Percentiles rank a stretch among this genome's conserved stretches.
These are phyloP conservation scores for Candida pseudoglaebosa DNA, from an alignment of 805 yeast species.

Conservation along the genomic window DNA sequence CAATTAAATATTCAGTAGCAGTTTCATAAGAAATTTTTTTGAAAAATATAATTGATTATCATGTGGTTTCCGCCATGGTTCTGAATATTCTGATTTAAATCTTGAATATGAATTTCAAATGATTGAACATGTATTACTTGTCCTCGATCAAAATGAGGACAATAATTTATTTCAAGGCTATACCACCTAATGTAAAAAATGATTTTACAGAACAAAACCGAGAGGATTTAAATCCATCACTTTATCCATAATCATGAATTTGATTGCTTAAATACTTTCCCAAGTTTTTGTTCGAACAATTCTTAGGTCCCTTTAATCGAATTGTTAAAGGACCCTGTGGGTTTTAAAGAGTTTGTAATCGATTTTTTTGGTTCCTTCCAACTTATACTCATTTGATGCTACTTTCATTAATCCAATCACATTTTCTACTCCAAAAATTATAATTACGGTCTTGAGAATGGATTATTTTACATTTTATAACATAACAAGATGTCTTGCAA, in stretches of 20 bases:
- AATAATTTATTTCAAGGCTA: constrained; percentile 36
- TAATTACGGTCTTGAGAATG: neutral
- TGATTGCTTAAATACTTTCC: constrained; percentile 37
- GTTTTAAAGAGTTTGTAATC: too few relatives aligned
- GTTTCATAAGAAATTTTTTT: constrained; percentile 36
- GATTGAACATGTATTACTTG: constrained; percentile 32
- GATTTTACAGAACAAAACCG: constrained; percentile 35
- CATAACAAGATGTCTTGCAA: neutral
- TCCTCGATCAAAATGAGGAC: constrained; percentile 38
- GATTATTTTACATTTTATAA: neutral
- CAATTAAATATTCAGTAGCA: constrained; percentile 40
- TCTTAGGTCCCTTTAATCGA: constrained; percentile 15
- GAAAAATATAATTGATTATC: constrained; percentile 33
- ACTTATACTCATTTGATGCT: constrained; percentile 11
- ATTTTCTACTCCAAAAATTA: neutral
- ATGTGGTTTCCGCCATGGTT: constrained; percentile 21
- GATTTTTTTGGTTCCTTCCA: neutral
- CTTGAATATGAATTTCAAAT: constrained; percentile 29
- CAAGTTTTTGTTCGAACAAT: constrained; percentile 29
- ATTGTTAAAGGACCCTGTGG: constrained; percentile 9
- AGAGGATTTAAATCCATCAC: constrained; percentile 29
- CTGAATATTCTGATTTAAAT: constrained; percentile 22
- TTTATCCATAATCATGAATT: constrained; percentile 32
- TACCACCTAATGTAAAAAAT: constrained; percentile 34
- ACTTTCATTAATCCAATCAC: neutral